Evolutionary conservation across 176 grass and related monocot species (phyloP), one percentile per base, ranked within the genome.

Genomic region (Aegilops speltoides): DNA sequence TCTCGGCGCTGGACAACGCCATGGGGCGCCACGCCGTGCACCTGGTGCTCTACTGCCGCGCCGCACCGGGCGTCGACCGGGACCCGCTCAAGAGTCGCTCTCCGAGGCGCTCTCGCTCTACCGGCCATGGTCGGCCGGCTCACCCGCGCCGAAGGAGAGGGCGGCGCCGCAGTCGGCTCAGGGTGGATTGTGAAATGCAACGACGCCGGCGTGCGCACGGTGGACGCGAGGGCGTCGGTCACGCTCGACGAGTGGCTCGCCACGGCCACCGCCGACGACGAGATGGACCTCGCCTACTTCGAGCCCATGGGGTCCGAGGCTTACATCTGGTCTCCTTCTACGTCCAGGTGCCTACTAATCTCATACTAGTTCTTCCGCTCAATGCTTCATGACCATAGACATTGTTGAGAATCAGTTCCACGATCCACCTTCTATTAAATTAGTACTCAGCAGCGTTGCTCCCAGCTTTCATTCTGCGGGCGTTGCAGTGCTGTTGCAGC

Each of bases 251-350:
- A 89, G 81, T 98, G 91, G 90, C 87, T 98, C 48, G 84, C 79
- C n/a, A 75, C 89, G 33, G 91, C 91, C 0, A 67, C 83, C 67
- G 89, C 69, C 37, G 93, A 92, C 20, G 93, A 98, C 36, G 96
- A 98, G 91, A 86, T 80, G 87, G 91, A 97, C 60, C 84, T 98
- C n/a, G 78, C 85, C 0, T 89, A 89, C 73, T 95, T 68, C 62
- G 93, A 98, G 88, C 82, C 90, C 43, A 87, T 92, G 81, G 89
- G 73, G 0, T 3, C 83, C 15, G 89, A 95, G 8, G 74, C 89
- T 1, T 94, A 78, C 88, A 85, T 94, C 82, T 98, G 96, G 96
- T 95, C 96, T 8, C 91, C 13, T 98, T 81, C 87, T 98, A 90
- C 89, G 56, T 98, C 22, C 91, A 98, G 96, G 93, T 97, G 70